phyloP scores from a whole-genome alignment of 352 stramenopile species.

The Phytophthora citrophthora region DNA sequence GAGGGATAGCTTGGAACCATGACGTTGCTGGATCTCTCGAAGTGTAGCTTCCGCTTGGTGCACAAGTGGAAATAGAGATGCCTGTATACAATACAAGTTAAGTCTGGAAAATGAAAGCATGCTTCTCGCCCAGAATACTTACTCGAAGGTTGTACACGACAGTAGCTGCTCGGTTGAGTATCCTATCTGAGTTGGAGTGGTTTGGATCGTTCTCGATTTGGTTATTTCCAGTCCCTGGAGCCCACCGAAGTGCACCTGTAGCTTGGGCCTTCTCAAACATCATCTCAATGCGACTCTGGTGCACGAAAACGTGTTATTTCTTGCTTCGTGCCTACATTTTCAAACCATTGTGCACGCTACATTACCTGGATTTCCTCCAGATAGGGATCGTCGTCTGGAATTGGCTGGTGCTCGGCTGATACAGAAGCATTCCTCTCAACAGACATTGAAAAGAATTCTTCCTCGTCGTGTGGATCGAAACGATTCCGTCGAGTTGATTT shows the following conservation, averaged over 20 bases:
- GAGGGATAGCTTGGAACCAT: conserved; percentile 48
- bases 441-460: conserved; percentile 7
- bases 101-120: neutral
- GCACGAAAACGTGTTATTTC: neutral
- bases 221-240: conserved; percentile 26
- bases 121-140: neutral
- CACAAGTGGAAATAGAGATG: conserved; percentile 58
- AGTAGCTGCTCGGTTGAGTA: conserved; percentile 46
- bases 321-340: too few relatives aligned
- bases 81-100: conserved; percentile 21
- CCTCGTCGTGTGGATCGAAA: neutral
- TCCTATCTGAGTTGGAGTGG: conserved; percentile 31
- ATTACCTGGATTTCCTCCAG: conserved; percentile 53
- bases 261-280: conserved; percentile 52
- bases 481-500: too few relatives aligned
- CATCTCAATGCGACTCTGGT: conserved; percentile 50
- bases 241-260: conserved; percentile 30
- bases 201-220: conserved; percentile 25
- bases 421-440: conserved; percentile 16
- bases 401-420: conserved; percentile 17
- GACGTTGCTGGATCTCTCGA: conserved; percentile 44
- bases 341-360: neutral
- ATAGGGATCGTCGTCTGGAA: conserved; percentile 41
- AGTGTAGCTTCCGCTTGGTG: conserved; percentile 59
- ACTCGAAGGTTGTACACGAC: conserved; percentile 65